Evolutionary conservation across 176 grass and related monocot species (phyloP).

Genomic region (Aechmea fasciata): DNA sequence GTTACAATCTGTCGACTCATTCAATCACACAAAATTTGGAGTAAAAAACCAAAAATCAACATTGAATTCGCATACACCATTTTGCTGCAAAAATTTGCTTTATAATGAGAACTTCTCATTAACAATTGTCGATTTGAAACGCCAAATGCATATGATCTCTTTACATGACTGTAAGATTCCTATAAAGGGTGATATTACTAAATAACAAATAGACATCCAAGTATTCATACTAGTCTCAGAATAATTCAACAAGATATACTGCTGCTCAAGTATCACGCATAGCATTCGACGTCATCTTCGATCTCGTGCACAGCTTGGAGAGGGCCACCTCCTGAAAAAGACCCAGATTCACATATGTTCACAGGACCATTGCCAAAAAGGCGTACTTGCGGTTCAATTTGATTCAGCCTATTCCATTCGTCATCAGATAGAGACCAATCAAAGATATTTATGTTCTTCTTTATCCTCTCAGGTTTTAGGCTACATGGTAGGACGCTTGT

Average conservation of each 20-base stretch:
- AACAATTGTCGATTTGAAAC: background rate
- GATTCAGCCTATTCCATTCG: conserved; percentile 32
- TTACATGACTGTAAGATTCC: background rate
- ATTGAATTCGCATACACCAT: background rate
- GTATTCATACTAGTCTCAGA: no score
- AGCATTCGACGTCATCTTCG: conserved; percentile 28
- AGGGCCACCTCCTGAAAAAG: conserved; percentile 20
- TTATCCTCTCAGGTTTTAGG: conserved; percentile 35
- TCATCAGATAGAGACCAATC: conserved; percentile 33
- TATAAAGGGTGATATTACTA: background rate
- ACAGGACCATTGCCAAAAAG: conserved; percentile 25
- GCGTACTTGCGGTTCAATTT: conserved; percentile 34
- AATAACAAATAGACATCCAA: background rate
- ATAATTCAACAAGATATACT: background rate
- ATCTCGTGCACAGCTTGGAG: conserved; percentile 41
- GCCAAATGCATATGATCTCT: background rate
- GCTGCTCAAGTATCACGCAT: background rate
- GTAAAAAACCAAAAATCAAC: background rate
- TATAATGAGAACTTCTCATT: background rate
- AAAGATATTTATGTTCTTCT: conserved; percentile 36
- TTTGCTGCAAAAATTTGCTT: background rate
- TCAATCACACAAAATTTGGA: background rate
- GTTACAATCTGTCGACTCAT: background rate
- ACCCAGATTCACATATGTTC: conserved; percentile 29
- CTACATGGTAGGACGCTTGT: conserved; percentile 40